Conservation (phyloP, 2,329 filamentous ascomycete species). For the Sarocladium kiliense region DNA sequence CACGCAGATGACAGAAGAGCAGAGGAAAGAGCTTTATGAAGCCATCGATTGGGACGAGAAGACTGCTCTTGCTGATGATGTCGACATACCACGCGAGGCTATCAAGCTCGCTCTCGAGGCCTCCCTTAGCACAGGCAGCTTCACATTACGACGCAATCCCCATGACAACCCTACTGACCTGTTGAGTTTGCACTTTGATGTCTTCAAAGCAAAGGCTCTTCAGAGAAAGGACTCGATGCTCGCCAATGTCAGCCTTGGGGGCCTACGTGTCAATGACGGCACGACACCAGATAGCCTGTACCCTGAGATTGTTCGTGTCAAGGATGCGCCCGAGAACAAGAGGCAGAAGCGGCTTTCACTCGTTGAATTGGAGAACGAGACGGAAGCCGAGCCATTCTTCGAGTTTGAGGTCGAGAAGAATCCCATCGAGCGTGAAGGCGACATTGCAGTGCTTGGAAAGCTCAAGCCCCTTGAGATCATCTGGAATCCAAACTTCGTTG, state of each 20-base stretch:
- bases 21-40: constrained; percentile 92
- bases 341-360: constrained; percentile 46
- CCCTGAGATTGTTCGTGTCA: constrained; percentile 92
- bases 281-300: constrained; percentile 88
- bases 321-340: constrained; percentile 63
- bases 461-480: constrained; percentile 94
- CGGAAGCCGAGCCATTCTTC: constrained; percentile 74
- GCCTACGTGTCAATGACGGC: constrained; percentile 90
- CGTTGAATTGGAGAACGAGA: constrained; percentile 43
- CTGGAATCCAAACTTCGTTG: constrained; percentile 91
- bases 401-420: constrained; percentile 91
- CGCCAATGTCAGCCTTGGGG: constrained; percentile 83
- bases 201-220: constrained; percentile 84
- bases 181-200: constrained; percentile 87
- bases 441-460: constrained; percentile 84
- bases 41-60: constrained; percentile 99
- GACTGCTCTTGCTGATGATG: constrained; percentile 76
- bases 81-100: constrained; percentile 86
- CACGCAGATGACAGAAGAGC: constrained; percentile 87
- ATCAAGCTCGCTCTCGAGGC: constrained; percentile 91
- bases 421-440: constrained; percentile 85
- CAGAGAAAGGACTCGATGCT: constrained; percentile 89
- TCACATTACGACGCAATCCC: constrained; percentile 77
- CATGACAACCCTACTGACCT: constrained; percentile 65
- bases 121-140: constrained; percentile 91